Conservation (phyloP, 2,329 filamentous ascomycete genomes). For the Calonectria pauciramosa region DNA sequence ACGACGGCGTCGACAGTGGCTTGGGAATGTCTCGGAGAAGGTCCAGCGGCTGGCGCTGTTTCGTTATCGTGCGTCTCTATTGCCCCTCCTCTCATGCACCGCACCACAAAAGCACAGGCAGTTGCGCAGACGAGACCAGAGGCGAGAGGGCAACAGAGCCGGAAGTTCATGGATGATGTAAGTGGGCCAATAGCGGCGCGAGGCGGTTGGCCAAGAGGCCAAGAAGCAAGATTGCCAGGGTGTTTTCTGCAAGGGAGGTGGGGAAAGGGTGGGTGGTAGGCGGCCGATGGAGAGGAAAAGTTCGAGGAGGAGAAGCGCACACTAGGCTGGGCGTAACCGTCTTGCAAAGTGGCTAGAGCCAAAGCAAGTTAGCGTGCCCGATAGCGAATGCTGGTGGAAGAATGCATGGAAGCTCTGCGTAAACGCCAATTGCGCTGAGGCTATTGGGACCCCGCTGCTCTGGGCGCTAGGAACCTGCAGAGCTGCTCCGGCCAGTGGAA, state of each 20-base stretch:
- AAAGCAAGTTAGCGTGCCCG: constrained; percentile 31
- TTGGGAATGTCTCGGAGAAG: constrained; percentile 27
- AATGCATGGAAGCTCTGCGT: constrained; percentile 44
- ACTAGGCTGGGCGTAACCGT: constrained; percentile 6
- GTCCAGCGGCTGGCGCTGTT: constrained; percentile 13
- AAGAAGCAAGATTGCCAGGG: constrained; percentile 28
- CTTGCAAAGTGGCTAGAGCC: constrained; percentile 15
- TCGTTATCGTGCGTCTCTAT: constrained; percentile 29
- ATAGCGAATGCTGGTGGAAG: constrained; percentile 43
- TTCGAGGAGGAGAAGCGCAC: not conserved
- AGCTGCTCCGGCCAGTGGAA: constrained; percentile 15
- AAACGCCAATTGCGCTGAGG: constrained; percentile 24
- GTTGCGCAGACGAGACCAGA: constrained; percentile 27
- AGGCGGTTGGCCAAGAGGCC: constrained; percentile 2
- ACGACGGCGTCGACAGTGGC: constrained; percentile 7
- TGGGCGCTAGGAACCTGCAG: constrained; percentile 31
- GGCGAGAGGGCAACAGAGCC: constrained; percentile 28
- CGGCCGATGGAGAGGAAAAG: constrained; percentile 30
- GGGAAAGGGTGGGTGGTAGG: constrained; percentile 38
- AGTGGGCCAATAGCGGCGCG: constrained; percentile 42
- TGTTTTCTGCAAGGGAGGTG: constrained; percentile 17
- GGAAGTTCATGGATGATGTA: constrained; percentile 46
- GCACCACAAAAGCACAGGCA: constrained; percentile 21
- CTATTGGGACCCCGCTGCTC: constrained; percentile 30
- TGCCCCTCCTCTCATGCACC: constrained; percentile 28